Base-by-base conservation (phyloP, 306 rosid species). In the Lathyrus aphaca region DNA sequence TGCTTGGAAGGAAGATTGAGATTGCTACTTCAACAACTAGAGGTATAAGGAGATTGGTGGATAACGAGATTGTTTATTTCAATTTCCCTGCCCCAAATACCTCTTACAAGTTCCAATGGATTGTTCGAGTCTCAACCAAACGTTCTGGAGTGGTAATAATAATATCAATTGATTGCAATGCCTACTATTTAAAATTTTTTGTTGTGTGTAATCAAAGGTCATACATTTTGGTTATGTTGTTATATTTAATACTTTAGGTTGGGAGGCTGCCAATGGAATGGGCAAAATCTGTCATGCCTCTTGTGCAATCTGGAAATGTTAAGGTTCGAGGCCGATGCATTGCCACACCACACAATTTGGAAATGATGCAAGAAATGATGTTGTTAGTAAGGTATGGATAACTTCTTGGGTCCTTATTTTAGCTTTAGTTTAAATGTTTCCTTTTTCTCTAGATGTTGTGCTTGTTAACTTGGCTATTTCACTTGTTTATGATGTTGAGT, bases 211-310 rank as follows among this genome's bases (percentile, higher is more conserved):
- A 67, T 5, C 59, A 48, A 62, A 12, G 5, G 40, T 71, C 57
- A 5, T 40, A 14, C 5, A 23, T 27, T 56, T 38, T 21, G 25
- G 51, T 25, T 44, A 5, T 42, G 56, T 14, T 56, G 23, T 72
- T 65, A 39, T 21, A 21, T 68, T 49, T 30, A 9, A 38, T 5
- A 29, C n/a, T 66, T 63, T 53, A 92, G 97, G 88, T 92, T 76
- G 97, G 97, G 69, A 77, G 96, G 69, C 79, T 92, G 74, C 91
- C 87, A 37, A 92, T 89, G 96, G 96, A 89, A 64, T 89, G 96
- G 97, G 95, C 87, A 10, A 87, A 86, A 51, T 57, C 68, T 74
- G 77, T 92, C 8, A 69, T 78, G 74, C 96, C 95, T 1, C 92
- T 89, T 65, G 73, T 87, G 46, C 62, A 45, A 18, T 84, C 95